Evolutionary conservation across 2,329 filamentous ascomycete species (phyloP).

Genomic region (Thermoascus crustaceus): DNA sequence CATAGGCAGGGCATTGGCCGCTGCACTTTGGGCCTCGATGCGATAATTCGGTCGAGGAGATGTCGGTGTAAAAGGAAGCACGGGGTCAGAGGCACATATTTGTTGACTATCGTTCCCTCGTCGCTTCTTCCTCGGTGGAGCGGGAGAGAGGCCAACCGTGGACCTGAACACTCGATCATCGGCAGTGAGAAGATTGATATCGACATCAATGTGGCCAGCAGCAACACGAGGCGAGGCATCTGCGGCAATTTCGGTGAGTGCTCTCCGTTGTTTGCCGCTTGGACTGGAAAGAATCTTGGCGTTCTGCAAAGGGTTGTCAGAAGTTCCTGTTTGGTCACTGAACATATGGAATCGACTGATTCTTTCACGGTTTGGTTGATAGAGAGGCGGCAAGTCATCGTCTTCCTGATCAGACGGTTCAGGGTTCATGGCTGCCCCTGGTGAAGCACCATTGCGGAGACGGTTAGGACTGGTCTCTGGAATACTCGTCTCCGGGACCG

Average conservation of each 20-base stretch:
- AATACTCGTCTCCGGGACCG: slow-evolving; percentile 25
- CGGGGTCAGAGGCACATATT: slow-evolving; percentile 22
- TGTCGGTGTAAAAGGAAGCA: slow-evolving; percentile 20
- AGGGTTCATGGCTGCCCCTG: slow-evolving; percentile 13
- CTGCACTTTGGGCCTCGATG: slow-evolving; percentile 9
- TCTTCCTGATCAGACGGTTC: slow-evolving; percentile 26
- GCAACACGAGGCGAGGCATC: slow-evolving; percentile 33
- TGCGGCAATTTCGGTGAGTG: slow-evolving; percentile 35
- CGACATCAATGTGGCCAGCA: slow-evolving; percentile 24
- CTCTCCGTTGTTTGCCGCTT: slow-evolving; percentile 28
- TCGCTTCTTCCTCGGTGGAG: slow-evolving; percentile 29
- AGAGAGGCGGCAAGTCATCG: slow-evolving; percentile 29
- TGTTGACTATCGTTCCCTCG: slow-evolving; percentile 26
- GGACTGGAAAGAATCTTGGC: slow-evolving; percentile 31
- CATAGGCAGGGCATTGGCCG: slow-evolving; percentile 10
- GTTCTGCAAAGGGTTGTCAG: slow-evolving; percentile 16
- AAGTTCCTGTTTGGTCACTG: slow-evolving; percentile 16
- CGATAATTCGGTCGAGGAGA: slow-evolving; percentile 11
- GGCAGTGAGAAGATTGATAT: slow-evolving; percentile 29
- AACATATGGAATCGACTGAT: slow-evolving; percentile 14
- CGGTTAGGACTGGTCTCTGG: slow-evolving; percentile 31
- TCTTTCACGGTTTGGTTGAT: slow-evolving; percentile 13
- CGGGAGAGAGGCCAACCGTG: slow-evolving; percentile 24
- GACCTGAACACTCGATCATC: slow-evolving; percentile 34
- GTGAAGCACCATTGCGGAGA: slow-evolving; percentile 16